Evolutionary conservation across 2,329 filamentous ascomycete genomes (phyloP).

Genomic region (Nothophoma quercina): DNA sequence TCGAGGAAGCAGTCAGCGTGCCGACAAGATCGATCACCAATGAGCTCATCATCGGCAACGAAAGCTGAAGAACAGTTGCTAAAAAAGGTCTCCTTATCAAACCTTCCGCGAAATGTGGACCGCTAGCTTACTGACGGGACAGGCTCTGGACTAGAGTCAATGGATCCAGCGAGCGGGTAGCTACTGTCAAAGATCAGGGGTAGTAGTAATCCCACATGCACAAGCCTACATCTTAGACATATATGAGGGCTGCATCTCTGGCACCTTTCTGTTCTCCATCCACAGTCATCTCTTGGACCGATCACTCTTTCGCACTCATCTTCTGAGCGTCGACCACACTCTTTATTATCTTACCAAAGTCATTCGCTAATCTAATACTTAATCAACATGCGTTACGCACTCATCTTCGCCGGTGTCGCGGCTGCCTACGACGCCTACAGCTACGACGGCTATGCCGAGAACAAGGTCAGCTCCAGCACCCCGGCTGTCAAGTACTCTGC

Average conservation of each 20-base stretch:
- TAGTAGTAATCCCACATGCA: conserved; percentile 1
- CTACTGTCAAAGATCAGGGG: conserved; percentile 10
- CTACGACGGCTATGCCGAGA: conserved; percentile 14
- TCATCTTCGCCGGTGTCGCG: conserved; percentile 37
- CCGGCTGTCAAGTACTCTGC: conserved; percentile 11
- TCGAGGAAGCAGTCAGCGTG: background rate
- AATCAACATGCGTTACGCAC: conserved; percentile 32
- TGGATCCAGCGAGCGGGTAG: background rate
- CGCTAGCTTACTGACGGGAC: conserved; percentile 1
- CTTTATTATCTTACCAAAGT: conserved; percentile 32
- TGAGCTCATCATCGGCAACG: background rate
- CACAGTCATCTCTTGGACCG: conserved; percentile 24
- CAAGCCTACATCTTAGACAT: conserved; percentile 8
- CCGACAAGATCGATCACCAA: background rate
- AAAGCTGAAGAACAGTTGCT: background rate
- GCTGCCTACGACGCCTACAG: conserved; percentile 33
- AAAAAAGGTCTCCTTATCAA: conserved; percentile 4
- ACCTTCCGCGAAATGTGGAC: conserved; percentile 5
- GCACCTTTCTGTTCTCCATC: conserved; percentile 10
- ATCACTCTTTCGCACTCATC: conserved; percentile 27
- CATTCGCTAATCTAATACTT: conserved; percentile 29
- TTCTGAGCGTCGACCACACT: conserved; percentile 20
- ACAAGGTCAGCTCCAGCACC: conserved; percentile 14
- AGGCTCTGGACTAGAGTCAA: conserved; percentile 3
- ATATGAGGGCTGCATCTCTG: conserved; percentile 12